phyloP scores from a whole-genome alignment of 2,329 filamentous ascomycete genomes.

The Cryoendolithus antarcticus region DNA sequence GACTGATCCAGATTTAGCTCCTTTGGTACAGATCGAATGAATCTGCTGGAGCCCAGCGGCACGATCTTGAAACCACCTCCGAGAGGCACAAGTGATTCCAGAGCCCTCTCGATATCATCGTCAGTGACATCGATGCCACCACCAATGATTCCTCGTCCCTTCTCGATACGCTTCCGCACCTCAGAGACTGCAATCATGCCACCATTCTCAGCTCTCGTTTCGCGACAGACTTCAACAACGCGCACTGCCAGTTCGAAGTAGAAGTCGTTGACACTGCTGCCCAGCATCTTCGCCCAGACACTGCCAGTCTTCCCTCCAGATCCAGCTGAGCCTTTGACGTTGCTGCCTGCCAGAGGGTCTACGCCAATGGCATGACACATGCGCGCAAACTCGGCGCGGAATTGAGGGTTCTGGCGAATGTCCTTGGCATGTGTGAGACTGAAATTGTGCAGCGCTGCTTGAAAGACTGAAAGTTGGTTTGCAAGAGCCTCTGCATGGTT shows the following conservation, averaged over 20 bases:
- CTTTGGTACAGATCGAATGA: slow-evolving; percentile 86
- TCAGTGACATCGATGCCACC: slow-evolving; percentile 68
- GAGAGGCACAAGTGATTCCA: slow-evolving; percentile 74
- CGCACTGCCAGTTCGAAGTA: slow-evolving; percentile 96
- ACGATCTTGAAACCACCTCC: slow-evolving; percentile 80
- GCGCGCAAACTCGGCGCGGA: slow-evolving; percentile 91
- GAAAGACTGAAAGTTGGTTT: slow-evolving; percentile 91
- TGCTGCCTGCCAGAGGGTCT: slow-evolving; percentile 62
- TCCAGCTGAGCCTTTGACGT: slow-evolving; percentile 22
- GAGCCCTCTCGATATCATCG: slow-evolving; percentile 83
- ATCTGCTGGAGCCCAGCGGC: slow-evolving; percentile 68
- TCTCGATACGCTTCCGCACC: slow-evolving; percentile 62
- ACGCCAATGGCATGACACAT: slow-evolving; percentile 98
- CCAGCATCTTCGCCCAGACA: slow-evolving; percentile 87
- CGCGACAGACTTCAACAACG: slow-evolving; percentile 82
- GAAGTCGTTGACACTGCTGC: slow-evolving; percentile 89
- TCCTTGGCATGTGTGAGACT: slow-evolving; percentile 88
- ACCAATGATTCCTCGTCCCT: slow-evolving; percentile 63
- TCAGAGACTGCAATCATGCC: slow-evolving; percentile 78
- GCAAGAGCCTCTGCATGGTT: slow-evolving; percentile 75
- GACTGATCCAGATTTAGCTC: slow-evolving; percentile 93
- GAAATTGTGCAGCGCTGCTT: slow-evolving; percentile 88
- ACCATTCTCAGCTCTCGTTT: slow-evolving; percentile 80
- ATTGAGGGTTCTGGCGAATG: slow-evolving; percentile 87
- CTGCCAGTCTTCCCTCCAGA: slow-evolving; percentile 45